Conservation (phyloP, 352 stramenopile species). For the Aphanomyces euteiches region DNA sequence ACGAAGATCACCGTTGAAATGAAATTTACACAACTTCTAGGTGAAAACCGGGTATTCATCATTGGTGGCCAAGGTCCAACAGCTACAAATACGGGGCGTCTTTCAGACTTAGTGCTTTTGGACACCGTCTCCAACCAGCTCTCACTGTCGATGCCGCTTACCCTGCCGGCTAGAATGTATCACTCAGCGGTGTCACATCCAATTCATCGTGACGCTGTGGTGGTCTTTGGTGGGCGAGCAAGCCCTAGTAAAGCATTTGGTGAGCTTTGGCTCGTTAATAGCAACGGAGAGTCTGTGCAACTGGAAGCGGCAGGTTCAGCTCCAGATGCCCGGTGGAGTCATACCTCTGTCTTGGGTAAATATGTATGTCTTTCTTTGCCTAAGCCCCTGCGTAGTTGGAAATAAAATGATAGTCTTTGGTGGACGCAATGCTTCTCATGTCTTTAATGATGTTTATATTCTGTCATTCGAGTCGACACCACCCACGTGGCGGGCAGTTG, state of each 20-base stretch:
- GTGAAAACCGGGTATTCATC: slow-evolving; percentile 46
- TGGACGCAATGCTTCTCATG: slow-evolving; percentile 57
- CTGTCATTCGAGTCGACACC: slow-evolving; percentile 47
- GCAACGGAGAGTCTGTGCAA: slow-evolving; percentile 41
- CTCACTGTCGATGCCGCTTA: slow-evolving; percentile 4
- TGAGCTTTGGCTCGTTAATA: slow-evolving; percentile 56
- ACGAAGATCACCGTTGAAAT: background rate
- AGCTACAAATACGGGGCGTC: slow-evolving; percentile 50
- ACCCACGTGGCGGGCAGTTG: slow-evolving; percentile 48
- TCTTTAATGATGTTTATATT: slow-evolving; percentile 67
- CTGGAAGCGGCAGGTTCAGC: slow-evolving; percentile 32
- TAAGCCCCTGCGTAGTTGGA: slow-evolving; percentile 42
- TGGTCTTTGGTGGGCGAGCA: slow-evolving; percentile 76
- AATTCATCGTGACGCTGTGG: slow-evolving; percentile 49
- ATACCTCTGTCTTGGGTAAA: slow-evolving; percentile 56
- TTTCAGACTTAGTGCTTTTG: slow-evolving; percentile 50
- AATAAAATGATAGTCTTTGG: slow-evolving; percentile 68
- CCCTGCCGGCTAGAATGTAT: slow-evolving; percentile 54
- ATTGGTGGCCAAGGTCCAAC: slow-evolving; percentile 69
- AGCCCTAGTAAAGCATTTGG: slow-evolving; percentile 64
- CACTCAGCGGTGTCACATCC: slow-evolving; percentile 51
- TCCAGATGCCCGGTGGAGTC: slow-evolving; percentile 69
- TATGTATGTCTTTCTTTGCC: slow-evolving; percentile 4
- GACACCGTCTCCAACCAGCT: slow-evolving; percentile 26
- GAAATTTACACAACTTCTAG: slow-evolving; percentile 9